Percentiles rank a stretch among this genome's conserved stretches.
phyloP scores from a whole-genome alignment of 2,329 filamentous ascomycete genomes.

The Colletotrichum limetticola region DNA sequence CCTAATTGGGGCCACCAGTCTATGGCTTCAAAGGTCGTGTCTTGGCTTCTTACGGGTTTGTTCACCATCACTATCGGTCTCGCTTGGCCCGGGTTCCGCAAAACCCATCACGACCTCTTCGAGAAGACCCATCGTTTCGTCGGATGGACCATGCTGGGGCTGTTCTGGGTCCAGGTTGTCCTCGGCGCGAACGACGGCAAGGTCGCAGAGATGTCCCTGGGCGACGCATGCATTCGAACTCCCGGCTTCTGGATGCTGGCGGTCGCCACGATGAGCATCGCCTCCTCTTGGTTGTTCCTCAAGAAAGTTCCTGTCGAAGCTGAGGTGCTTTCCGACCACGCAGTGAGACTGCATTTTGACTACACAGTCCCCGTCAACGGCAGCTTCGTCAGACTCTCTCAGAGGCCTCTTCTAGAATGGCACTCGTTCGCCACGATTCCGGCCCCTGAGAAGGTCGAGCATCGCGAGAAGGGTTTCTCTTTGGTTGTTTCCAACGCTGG shows the following conservation, averaged over 20 bases:
- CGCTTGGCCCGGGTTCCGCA: slow-evolving; percentile 73
- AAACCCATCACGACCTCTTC: slow-evolving; percentile 56
- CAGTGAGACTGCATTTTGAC: slow-evolving; percentile 75
- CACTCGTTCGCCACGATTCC: slow-evolving; percentile 82
- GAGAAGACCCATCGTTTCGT: slow-evolving; percentile 54
- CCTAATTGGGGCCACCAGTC: slow-evolving; percentile 39
- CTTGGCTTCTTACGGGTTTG: slow-evolving; percentile 67
- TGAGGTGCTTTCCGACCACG: slow-evolving; percentile 77
- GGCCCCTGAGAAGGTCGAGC: slow-evolving; percentile 48
- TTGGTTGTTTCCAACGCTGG: slow-evolving; percentile 78
- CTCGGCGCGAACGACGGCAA: slow-evolving; percentile 63
- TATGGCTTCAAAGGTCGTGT: slow-evolving; percentile 60
- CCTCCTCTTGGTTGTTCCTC: slow-evolving; percentile 79
- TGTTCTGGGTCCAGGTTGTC: slow-evolving; percentile 72
- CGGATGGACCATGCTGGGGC: slow-evolving; percentile 62
- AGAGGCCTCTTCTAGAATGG: slow-evolving; percentile 74
- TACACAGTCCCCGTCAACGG: slow-evolving; percentile 66
- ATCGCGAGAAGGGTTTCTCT: slow-evolving; percentile 64
- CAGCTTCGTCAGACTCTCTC: slow-evolving; percentile 63
- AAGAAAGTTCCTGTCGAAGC: slow-evolving; percentile 73
- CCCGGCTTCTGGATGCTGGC: slow-evolving; percentile 74
- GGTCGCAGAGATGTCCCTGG: slow-evolving; percentile 47
- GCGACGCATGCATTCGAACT: slow-evolving; percentile 49
- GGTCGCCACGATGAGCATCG: slow-evolving; percentile 71
- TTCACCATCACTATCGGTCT: slow-evolving; percentile 65